phyloP scores from a whole-genome alignment of 768 basidiomycete genomes.

The Lepiota venenata region DNA sequence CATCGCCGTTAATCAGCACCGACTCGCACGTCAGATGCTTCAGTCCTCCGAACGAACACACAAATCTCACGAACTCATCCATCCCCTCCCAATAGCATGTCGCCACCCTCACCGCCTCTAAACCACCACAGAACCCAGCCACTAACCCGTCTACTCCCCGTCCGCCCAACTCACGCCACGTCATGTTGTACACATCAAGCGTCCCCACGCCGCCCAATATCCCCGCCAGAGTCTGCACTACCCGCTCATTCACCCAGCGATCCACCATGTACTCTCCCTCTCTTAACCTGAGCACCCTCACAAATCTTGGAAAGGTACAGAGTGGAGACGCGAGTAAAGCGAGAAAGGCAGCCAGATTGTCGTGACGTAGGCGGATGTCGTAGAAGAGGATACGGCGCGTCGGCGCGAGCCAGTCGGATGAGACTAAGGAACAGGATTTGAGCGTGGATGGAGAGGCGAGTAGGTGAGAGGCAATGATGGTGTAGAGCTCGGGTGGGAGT shows the following conservation, averaged over 20 bases:
- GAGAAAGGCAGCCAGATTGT: not conserved
- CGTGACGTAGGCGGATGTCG: not conserved
- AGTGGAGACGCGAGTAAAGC: not conserved
- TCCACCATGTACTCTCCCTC: slow-evolving; percentile 7
- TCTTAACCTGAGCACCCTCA: slow-evolving; percentile 3
- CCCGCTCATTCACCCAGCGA: slow-evolving; percentile 1
- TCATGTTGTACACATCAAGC: slow-evolving; percentile 8
- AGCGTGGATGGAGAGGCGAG: not conserved
- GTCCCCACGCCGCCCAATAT: not conserved
- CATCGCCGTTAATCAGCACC: slow-evolving; percentile 7
- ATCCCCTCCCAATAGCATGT: slow-evolving; percentile 10
- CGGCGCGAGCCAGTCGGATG: not conserved
- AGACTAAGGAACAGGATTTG: slow-evolving; percentile 1
- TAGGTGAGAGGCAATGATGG: slow-evolving; percentile 1
- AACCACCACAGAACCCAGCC: not conserved
- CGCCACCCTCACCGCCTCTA: slow-evolving; percentile 2
- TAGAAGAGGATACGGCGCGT: not conserved
- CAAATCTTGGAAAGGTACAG: not conserved
- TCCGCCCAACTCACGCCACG: not conserved
- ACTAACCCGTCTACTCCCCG: not conserved
- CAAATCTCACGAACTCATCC: slow-evolving; percentile 1
- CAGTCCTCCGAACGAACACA: slow-evolving; percentile 1
- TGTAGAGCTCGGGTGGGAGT: slow-evolving; percentile 6
- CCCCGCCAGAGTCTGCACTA: not conserved
- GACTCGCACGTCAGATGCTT: slow-evolving; percentile 5